Conservation (phyloP, 2,329 filamentous ascomycete species). For the Clonostachys solani region DNA sequence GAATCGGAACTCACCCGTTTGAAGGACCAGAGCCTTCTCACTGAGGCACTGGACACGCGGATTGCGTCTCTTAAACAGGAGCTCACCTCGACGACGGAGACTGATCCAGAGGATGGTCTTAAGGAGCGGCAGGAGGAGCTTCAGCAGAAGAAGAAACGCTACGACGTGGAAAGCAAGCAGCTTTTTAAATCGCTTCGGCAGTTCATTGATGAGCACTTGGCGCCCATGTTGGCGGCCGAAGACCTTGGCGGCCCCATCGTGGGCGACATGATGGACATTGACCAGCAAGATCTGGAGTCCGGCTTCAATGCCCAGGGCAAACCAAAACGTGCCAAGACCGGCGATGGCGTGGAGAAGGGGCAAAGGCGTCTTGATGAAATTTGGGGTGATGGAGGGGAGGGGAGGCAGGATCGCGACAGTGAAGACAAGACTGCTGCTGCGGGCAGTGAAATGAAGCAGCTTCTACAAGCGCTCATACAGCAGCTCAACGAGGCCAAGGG, state of each 20-base stretch:
- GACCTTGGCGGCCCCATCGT: constrained; percentile 80
- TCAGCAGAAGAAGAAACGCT: constrained; percentile 50
- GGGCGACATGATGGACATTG: constrained; percentile 64
- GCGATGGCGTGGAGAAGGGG: constrained; percentile 39
- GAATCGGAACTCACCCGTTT: constrained; percentile 46
- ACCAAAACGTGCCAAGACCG: constrained; percentile 22
- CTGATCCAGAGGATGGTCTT: constrained; percentile 56
- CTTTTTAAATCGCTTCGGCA: constrained; percentile 61
- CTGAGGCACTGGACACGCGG: constrained; percentile 47
- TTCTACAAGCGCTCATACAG: constrained; percentile 59
- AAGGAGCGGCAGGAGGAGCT: constrained; percentile 60
- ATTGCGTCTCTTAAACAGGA: constrained; percentile 56
- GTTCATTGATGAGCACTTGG: constrained; percentile 69
- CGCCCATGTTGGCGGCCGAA: constrained; percentile 75
- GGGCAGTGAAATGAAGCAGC: constrained; percentile 50
- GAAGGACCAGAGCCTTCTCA: constrained; percentile 51
- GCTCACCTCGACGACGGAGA: constrained; percentile 50
- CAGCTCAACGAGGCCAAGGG: constrained; percentile 48
- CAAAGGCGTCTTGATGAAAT: constrained; percentile 62
- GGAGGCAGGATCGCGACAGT: constrained; percentile 17
- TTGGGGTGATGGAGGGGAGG: constrained; percentile 38
- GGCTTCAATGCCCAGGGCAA: constrained; percentile 59
- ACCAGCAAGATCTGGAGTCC: constrained; percentile 53
- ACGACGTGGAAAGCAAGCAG: constrained; percentile 55
- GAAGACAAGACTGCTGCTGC: constrained; percentile 46